phyloP scores from a whole-genome alignment of 345 rosid genomes.

The Camelina hispida region DNA sequence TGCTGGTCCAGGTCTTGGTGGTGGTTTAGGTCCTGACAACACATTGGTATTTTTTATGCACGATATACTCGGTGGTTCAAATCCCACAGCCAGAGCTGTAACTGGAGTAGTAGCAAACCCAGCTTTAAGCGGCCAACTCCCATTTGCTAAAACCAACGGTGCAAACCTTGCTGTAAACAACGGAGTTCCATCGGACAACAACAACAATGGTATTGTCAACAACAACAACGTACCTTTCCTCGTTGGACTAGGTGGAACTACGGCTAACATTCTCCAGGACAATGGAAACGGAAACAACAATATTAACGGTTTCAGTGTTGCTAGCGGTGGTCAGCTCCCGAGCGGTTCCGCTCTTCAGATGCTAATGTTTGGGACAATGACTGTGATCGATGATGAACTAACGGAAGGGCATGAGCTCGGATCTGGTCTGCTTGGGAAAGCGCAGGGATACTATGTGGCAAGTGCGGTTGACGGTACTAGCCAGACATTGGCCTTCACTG shows the following conservation, averaged over 20 bases:
- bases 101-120: slow-evolving; percentile 75
- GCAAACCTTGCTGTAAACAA: slow-evolving; percentile 72
- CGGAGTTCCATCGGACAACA: slow-evolving; percentile 65
- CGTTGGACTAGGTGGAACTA: slow-evolving; percentile 72
- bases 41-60: slow-evolving; percentile 73
- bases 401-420: slow-evolving; percentile 73
- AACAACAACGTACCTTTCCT: slow-evolving; percentile 89
- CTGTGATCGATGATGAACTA: slow-evolving; percentile 79
- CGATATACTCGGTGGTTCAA: slow-evolving; percentile 79
- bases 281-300: slow-evolving; percentile 57
- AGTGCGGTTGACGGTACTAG: slow-evolving; percentile 81
- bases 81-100: slow-evolving; percentile 74
- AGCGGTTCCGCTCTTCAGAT: slow-evolving; percentile 57
- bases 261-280: slow-evolving; percentile 54
- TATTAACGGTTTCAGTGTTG: slow-evolving; percentile 48
- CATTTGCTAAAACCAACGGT: slow-evolving; percentile 86
- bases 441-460: slow-evolving; percentile 81
- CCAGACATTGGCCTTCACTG: slow-evolving; percentile 80
- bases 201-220: slow-evolving; percentile 68
- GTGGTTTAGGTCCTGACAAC: slow-evolving; percentile 39
- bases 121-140: slow-evolving; percentile 70
- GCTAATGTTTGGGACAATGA: slow-evolving; percentile 89
- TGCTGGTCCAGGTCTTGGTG: slow-evolving; percentile 30
- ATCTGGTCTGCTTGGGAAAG: slow-evolving; percentile 75
- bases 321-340: slow-evolving; percentile 62